These are phyloP conservation scores for Orobanche coerulescens DNA, from an alignment of 257 asterid genomes.

Conservation along the genomic window DNA sequence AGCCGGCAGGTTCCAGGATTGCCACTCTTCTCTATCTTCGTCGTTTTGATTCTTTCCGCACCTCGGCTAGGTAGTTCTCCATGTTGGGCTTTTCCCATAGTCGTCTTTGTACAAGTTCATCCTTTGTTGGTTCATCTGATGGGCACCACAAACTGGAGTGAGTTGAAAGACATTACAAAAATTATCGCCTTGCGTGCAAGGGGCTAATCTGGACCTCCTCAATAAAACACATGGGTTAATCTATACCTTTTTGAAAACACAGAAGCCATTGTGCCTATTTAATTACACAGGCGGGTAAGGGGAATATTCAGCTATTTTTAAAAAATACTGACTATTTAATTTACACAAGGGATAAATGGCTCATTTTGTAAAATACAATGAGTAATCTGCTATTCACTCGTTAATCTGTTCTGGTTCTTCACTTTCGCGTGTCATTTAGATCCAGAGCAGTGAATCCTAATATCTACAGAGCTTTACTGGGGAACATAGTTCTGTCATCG, in stretches of 20 bases:
- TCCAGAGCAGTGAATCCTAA: not conserved
- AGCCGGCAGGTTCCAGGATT: not conserved
- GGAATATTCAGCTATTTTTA: no score
- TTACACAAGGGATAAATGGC: no score
- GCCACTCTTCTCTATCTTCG: slow-evolving; percentile 42
- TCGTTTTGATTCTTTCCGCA: slow-evolving; percentile 88
- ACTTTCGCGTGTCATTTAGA: not conserved
- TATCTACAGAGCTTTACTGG: not conserved
- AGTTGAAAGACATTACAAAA: slow-evolving; percentile 12
- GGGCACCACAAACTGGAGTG: slow-evolving; percentile 18
- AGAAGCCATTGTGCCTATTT: no score
- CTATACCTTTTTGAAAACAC: no score
- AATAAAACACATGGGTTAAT: no score
- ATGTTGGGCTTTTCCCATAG: slow-evolving; percentile 82
- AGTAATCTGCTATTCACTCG: no score
- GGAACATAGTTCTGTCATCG: no score
- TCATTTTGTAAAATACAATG: no score
- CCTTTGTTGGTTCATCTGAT: slow-evolving; percentile 62
- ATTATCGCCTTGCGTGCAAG: no score
- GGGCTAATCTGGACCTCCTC: no score
- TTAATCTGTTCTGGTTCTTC: not conserved
- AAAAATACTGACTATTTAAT: no score
- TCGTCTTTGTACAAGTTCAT: slow-evolving; percentile 66
- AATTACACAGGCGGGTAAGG: no score
- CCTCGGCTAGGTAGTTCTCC: slow-evolving; percentile 63